Evolutionary conservation across 108 stramenopile species (phyloP), one percentile per base, ranked within the genome.

Genomic region (Licmophora abbreviata): DNA sequence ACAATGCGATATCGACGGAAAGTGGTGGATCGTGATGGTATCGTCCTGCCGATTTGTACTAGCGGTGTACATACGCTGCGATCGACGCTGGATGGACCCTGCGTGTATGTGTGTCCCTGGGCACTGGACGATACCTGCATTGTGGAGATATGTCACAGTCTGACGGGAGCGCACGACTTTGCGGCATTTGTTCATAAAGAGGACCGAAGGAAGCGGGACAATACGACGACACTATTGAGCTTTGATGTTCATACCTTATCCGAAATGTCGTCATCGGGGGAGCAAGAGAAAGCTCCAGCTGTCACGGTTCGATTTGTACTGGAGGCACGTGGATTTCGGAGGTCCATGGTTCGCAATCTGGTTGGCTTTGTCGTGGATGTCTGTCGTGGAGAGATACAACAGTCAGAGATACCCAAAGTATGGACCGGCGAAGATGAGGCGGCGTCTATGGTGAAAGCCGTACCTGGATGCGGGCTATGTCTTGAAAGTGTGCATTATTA

Each of bases 301-400:
- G 49, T 81, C 38, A 65, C 66, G 52, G 74, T 65, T 18, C 66
- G 62, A 36, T 83, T 89, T 53, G 27, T 47, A 18, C 53, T 82
- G 3, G 58, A 77, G 53, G 78, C 79, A 8, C 75, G 76, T 48
- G 83, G 88, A 18, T 89, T 89, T 63, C 75, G 77, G 21, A 53
- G 88, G 29, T 74, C 76, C 10, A 81, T 82, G 83, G 78, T 89
- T 0, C 66, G 88, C 22, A 83, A 83, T 55, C 53, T 89, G 45
- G 54, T 85, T 6, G 88, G 88, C 1, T 89, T 78, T 64, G 68
- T 79, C 6, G 79, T 89, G 8, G 86, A 88, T 50, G 64, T 81
- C 0, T 64, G 71, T 9, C 59, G 79, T 27, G 77, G 86, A 24
- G 28, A 52, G 33, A 54, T 70, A 29, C 23, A 33, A 10, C 59